Evolutionary conservation across 176 grass and related monocot genomes (phyloP), one percentile per base, ranked within the genome.

Genomic region (Secale cereale): DNA sequence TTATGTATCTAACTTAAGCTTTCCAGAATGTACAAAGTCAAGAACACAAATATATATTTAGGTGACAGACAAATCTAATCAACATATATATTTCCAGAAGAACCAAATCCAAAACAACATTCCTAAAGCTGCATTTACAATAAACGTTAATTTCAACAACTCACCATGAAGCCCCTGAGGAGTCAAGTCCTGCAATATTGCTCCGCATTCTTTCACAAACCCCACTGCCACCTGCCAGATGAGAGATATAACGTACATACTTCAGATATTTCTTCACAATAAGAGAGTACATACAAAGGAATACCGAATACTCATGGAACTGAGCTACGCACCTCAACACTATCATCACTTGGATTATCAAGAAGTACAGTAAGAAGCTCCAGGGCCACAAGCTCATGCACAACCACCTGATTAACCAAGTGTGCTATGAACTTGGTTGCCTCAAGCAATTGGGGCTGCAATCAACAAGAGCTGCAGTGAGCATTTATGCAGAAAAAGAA

Each of bases 371-470:
- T 89, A 70, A 98, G 90, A 92, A 98, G 97, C 86, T 98, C 97
- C 50, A 96, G 59, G 3, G 93, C 88, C 40, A 98, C 81, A 4
- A 98, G 72, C 81, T 98, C 96, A 67, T 93, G 93, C 0, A 88
- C 93, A 39, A 98, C 97, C 17, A 96, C 89, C 86, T 98, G 97
- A 81, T 98, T 98, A 78, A 98, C 97, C 74, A 98, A 91, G 83
- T 98, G 97, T 17, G 97, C 97, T 80, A 98, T 94, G 70, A 98
- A 98, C 81, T 98, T 98, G 76, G 93, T 98, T 3, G 93, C 91
- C 46, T 91, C 93, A 80, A 98, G 88, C 78, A 98, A 87, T 92
- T 98, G 93, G 26, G 97, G 97, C 97, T 96, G 74, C 65, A 86
- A 88, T 22, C 59, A 85, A 78, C 22, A 45, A 82, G 57, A 77